Conservation (phyloP, 2,329 filamentous ascomycete species). For the Akanthomyces muscarius region DNA sequence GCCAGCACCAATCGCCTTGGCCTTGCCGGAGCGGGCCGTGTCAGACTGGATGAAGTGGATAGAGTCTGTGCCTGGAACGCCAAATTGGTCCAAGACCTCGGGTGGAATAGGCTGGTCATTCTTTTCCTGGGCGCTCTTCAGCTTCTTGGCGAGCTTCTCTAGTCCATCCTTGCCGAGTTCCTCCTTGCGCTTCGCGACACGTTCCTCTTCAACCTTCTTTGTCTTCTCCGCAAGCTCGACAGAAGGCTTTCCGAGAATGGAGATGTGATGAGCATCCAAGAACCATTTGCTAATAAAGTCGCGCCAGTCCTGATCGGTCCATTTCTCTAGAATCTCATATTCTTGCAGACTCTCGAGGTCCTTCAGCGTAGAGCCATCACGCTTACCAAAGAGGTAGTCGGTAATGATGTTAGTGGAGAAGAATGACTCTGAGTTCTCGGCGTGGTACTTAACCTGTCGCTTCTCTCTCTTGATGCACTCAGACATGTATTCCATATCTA, state of each 20-base stretch:
- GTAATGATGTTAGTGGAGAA: constrained; percentile 84
- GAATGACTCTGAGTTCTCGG: constrained; percentile 75
- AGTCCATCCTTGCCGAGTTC: constrained; percentile 79
- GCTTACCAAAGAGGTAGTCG: constrained; percentile 84
- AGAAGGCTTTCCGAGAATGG: constrained; percentile 84
- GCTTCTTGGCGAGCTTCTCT: constrained; percentile 65
- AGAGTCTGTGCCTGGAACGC: constrained; percentile 79
- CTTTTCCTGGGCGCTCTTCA: constrained; percentile 79
- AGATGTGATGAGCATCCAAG: constrained; percentile 78
- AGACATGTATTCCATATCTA: constrained; percentile 86
- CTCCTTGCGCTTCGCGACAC: constrained; percentile 74
- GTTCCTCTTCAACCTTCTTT: constrained; percentile 74
- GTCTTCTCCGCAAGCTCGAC: constrained; percentile 72
- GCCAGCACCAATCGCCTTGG: constrained; percentile 63
- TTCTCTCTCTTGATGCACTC: constrained; percentile 82
- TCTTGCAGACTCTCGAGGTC: constrained; percentile 54
- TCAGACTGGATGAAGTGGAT: constrained; percentile 92
- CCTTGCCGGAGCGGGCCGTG: constrained; percentile 78
- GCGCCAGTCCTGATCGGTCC: constrained; percentile 83
- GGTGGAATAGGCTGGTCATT: constrained; percentile 85
- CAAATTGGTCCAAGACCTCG: constrained; percentile 74
- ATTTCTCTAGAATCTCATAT: constrained; percentile 68
- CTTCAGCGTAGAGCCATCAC: constrained; percentile 72
- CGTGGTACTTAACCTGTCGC: constrained; percentile 76
- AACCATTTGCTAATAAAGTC: constrained; percentile 80